Conservation (phyloP, 352 stramenopile species). For the Pythium pectinolyticum region DNA sequence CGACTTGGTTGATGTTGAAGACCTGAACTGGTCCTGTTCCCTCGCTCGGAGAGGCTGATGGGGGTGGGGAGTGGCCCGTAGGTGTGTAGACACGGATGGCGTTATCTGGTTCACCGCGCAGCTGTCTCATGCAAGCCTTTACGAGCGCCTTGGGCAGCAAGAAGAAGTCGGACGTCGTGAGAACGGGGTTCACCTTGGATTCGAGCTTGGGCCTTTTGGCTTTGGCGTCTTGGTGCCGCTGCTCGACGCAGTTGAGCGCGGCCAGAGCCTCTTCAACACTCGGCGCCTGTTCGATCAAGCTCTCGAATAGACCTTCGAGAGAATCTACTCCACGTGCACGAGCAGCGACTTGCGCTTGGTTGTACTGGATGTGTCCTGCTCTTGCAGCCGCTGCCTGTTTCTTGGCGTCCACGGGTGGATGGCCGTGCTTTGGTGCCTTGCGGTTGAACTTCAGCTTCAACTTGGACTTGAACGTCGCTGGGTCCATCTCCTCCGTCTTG, state of each 20-base stretch:
- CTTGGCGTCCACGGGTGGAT: neutral
- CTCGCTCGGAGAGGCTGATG: neutral
- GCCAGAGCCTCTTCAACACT: neutral
- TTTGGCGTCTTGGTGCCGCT: neutral
- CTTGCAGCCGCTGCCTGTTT: neutral
- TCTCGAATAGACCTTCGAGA: neutral
- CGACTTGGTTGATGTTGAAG: neutral
- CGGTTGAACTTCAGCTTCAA: neutral
- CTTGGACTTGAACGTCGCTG: neutral
- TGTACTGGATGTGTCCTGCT: neutral
- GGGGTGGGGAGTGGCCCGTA: neutral
- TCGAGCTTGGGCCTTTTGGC: neutral
- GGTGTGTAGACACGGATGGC: neutral
- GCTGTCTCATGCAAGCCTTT: neutral
- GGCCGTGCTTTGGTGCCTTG: neutral
- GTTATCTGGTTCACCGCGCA: neutral
- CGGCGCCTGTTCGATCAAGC: neutral
- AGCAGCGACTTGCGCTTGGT: neutral
- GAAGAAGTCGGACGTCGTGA: neutral
- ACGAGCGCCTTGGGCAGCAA: neutral
- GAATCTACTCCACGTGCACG: neutral
- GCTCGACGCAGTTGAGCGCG: neutral
- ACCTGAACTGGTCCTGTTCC: neutral
- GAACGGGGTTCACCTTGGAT: neutral
- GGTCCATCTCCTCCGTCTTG: no score